Percentiles rank a stretch among this genome's conserved stretches.
These are phyloP conservation scores for Anthracocystis panici-leucophaei DNA, from an alignment of 1,284 basidiomycete species.

Conservation along the genomic window DNA sequence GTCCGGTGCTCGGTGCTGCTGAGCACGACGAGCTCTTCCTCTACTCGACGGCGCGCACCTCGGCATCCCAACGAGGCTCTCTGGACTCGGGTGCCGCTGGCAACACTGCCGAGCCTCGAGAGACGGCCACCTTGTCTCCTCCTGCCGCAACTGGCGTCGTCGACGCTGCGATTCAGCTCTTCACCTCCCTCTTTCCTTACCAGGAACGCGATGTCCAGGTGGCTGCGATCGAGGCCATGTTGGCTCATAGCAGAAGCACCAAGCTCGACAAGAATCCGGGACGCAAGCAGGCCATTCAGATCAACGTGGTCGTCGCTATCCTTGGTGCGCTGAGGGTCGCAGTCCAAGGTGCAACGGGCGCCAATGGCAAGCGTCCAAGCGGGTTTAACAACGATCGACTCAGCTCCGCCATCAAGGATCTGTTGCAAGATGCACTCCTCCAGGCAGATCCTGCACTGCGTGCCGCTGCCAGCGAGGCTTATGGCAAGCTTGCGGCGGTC, in stretches of 20 bases:
- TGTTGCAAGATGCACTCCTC: slow-evolving; percentile 86
- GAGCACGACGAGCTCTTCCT: slow-evolving; percentile 88
- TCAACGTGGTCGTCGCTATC: slow-evolving; percentile 86
- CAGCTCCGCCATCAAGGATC: slow-evolving; percentile 77
- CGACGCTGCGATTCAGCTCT: slow-evolving; percentile 88
- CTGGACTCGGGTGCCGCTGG: slow-evolving; percentile 23
- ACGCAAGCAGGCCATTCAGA: slow-evolving; percentile 84
- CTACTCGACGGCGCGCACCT: slow-evolving; percentile 70
- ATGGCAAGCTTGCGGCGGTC: slow-evolving; percentile 86
- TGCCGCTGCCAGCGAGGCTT: slow-evolving; percentile 85
- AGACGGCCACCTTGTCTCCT: slow-evolving; percentile 78
- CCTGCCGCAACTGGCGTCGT: slow-evolving; percentile 86
- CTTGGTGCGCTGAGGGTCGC: slow-evolving; percentile 77
- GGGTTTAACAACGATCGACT: slow-evolving; percentile 76
- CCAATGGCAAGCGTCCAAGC: slow-evolving; percentile 53
- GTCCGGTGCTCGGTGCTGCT: slow-evolving; percentile 83
- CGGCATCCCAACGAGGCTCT: slow-evolving; percentile 2
- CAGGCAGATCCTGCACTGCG: slow-evolving; percentile 84
- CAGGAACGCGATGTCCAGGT: slow-evolving; percentile 81
- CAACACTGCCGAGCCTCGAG: slow-evolving; percentile 15
- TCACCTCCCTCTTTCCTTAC: slow-evolving; percentile 80
- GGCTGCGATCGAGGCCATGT: slow-evolving; percentile 78
- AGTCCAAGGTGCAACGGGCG: slow-evolving; percentile 34
- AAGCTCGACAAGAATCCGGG: slow-evolving; percentile 90
- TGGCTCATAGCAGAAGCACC: slow-evolving; percentile 76